Base-by-base conservation (phyloP, 129 eudicot species). In the Lactuca sativa region DNA sequence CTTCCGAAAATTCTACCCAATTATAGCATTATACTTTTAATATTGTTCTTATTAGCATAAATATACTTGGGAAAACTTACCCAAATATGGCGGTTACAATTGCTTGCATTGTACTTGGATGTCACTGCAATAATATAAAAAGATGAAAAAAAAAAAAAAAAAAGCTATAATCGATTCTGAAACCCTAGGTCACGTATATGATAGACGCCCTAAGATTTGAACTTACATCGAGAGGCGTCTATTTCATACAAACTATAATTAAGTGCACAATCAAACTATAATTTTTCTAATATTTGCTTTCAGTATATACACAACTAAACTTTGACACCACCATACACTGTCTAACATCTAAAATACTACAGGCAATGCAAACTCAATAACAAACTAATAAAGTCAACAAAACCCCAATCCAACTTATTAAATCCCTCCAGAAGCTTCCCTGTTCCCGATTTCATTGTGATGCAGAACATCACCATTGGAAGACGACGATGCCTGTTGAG, bases 401-500 rank as follows among this genome's bases (percentile, higher is more conserved):
- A 60, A 66, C 25, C 17, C 54, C 72, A 54, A 2, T 38, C 25
- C 32, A 38, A 48, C 56, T 52, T 67, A 67, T 52, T 67, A 67
- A 17, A 30, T 81, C 37, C 73, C 70, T 49, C 66, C 66, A 51
- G 83, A 66, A 11, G 74, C 78, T 64, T 80, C 89, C 32, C 62
- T 79, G 67, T 73, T 81, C 63, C 81, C 70, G 8, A 56, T 61
- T 30, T 81, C 78, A 4, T 37, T 47, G 53, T 55, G 82, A 56
- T 16, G 75, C 11, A 59, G 62, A 73, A 52, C 60, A 25, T 67
- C 81, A 10, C 13, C 57, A 5, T 44, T 57, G 43, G 81, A 81
- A 41, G 85, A 66, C 36, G 83, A 62, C 5, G 62, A 6, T 30
- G 73, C 67, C 32, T 52, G 34, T 31, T 47, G 65, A 32, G 80